Evolutionary conservation across 768 basidiomycete genomes (phyloP), one percentile per base, ranked within the genome.

Genomic region (Phallus indusiatus): DNA sequence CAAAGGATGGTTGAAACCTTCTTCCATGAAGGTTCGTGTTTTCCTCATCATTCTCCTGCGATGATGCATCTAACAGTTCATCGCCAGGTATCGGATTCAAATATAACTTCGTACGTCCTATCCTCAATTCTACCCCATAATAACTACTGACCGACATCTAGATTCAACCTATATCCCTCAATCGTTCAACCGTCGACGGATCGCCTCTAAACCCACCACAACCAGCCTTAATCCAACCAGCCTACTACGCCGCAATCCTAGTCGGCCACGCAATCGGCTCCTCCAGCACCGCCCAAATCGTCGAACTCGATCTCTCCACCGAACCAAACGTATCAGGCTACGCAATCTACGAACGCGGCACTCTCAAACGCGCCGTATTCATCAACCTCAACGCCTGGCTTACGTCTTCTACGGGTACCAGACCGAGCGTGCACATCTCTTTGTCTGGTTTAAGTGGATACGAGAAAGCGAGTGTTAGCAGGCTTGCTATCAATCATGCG

Each of bases 1-100:
- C 68, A 83, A 10, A 81, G 81, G 3, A 78, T 83, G 24, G 74
- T 76, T 28, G 73, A 77, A 53, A 61, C 83, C 16, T 82, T 78
- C 70, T 85, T 84, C 74, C 84, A 88, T 65, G 74, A 82, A 57
- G 85, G 85, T n/a, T 72, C 86, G 56, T 85, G 84, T 76, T 70
- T 87, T 85, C 68, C 88, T 86, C 65, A 82, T 80, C 64, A 71
- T 85, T 55, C 84, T 82, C 56, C 55, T 47, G 12, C 53, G 47
- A 22, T 59, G 49, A 16, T 34, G 52, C 35, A 60, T 5, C 28
- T 61, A 14, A 35, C 54, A 18, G 60, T 35, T 49, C 37, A 5
- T 18, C 24, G 18, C 28, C 49, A 56, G 55, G 85, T 16, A 72
- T 87, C 55, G 85, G 85, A 0, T 87, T 76, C 71, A 88, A 87